These are phyloP conservation scores for Cladophialophora yegresii DNA, from an alignment of 2,329 filamentous ascomycete genomes.

Conservation along the genomic window DNA sequence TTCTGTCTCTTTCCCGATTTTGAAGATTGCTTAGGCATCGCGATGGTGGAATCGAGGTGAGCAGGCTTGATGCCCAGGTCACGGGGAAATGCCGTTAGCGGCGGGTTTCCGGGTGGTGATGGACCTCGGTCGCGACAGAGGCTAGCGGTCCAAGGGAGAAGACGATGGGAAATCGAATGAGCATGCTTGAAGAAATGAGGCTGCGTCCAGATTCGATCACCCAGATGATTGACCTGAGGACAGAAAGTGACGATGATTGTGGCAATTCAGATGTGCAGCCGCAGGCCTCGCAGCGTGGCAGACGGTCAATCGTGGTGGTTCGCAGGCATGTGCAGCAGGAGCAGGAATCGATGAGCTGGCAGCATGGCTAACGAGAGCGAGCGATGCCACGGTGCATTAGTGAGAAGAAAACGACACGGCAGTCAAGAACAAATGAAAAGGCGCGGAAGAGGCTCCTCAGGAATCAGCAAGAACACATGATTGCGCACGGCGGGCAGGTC, in stretches of 20 bases:
- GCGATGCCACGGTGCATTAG: conserved; percentile 6
- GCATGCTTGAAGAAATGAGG: conserved; percentile 30
- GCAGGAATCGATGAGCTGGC: conserved; percentile 21
- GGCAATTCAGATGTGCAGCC: conserved; percentile 21
- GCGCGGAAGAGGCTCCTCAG: conserved; percentile 3
- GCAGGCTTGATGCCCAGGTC: conserved; percentile 14
- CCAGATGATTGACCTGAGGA: conserved; percentile 19
- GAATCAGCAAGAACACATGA: conserved; percentile 10
- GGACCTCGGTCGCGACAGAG: conserved; percentile 26
- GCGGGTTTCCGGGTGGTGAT: conserved; percentile 21
- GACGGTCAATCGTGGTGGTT: conserved; percentile 3
- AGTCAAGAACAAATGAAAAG: conserved; percentile 15
- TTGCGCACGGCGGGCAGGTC: not conserved
- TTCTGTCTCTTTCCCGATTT: conserved; percentile 26
- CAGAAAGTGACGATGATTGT: conserved; percentile 19
- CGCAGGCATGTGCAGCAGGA: conserved; percentile 19
- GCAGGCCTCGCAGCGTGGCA: conserved; percentile 22
- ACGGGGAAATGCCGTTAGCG: conserved; percentile 23
- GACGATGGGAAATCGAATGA: conserved; percentile 27
- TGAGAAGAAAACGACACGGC: conserved; percentile 17
- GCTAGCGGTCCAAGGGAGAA: conserved; percentile 22
- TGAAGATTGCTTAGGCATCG: conserved; percentile 21
- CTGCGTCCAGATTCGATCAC: conserved; percentile 25
- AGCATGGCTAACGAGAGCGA: conserved; percentile 11
- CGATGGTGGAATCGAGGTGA: conserved; percentile 10